These are phyloP conservation scores for Trichoderma sp. DNA, from an alignment of 2,329 filamentous ascomycete genomes.

Conservation along the genomic window DNA sequence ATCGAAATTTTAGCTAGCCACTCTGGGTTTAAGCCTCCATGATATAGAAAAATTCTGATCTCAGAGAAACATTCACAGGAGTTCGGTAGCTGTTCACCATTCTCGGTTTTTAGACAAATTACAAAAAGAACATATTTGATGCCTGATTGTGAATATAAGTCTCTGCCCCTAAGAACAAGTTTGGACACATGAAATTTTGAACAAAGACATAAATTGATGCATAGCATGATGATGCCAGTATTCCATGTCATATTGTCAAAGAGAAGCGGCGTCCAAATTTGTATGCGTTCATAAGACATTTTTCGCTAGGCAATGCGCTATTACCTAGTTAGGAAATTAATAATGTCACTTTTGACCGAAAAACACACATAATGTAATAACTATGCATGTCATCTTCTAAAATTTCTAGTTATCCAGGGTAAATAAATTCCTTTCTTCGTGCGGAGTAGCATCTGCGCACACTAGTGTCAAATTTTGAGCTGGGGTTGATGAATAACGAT, in stretches of 20 bases:
- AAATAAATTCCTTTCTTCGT: too few species aligned
- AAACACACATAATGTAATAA: too few species aligned
- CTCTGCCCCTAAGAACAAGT: too few species aligned
- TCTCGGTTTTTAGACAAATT: background rate
- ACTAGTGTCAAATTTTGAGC: background rate
- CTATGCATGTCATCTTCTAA: too few species aligned
- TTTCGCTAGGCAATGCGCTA: too few species aligned
- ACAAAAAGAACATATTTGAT: background rate
- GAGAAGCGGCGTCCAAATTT: too few species aligned
- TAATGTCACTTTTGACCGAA: too few species aligned
- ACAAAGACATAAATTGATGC: background rate
- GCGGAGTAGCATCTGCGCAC: too few species aligned
- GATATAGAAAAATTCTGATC: background rate
- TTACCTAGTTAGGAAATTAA: too few species aligned
- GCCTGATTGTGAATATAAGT: background rate
- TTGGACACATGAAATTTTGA: background rate
- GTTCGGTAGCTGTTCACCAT: background rate
- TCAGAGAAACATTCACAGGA: background rate
- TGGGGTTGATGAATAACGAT: background rate
- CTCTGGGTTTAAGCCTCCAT: background rate
- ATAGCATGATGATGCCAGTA: background rate
- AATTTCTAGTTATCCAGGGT: too few species aligned
- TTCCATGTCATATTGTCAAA: background rate
- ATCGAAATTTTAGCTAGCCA: background rate
- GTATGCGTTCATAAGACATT: too few species aligned